Percentiles rank a stretch among this genome's conserved stretches.
Evolutionary conservation across 257 asterid genomes (phyloP).

Genomic region (Hygrophila difformis): DNA sequence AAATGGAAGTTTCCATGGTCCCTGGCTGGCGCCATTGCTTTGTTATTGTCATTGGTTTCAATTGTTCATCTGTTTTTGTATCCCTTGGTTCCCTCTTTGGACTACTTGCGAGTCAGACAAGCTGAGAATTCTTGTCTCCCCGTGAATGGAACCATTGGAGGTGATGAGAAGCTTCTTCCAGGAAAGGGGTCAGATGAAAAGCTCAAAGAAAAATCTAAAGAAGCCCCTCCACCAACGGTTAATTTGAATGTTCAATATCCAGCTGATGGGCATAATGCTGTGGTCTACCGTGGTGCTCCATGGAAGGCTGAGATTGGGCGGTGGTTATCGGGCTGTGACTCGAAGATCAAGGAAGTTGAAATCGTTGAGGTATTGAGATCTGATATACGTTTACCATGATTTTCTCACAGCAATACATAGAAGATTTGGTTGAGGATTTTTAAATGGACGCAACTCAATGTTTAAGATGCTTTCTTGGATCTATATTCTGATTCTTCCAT

Average conservation of each 20-base stretch:
- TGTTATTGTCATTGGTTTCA: constrained; percentile 53
- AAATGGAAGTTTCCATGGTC: constrained; percentile 90
- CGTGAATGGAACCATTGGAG: constrained; percentile 30
- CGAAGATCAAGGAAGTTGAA: constrained; percentile 31
- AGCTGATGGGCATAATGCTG: constrained; percentile 58
- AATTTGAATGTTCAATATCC: constrained; percentile 51
- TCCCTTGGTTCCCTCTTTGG: constrained; percentile 52
- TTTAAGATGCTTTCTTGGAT: not conserved
- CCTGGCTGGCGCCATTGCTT: constrained; percentile 50
- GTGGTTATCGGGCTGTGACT: constrained; percentile 81
- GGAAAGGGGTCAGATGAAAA: constrained; percentile 20
- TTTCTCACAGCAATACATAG: not conserved
- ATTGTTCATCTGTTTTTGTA: constrained; percentile 62
- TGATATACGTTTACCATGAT: not conserved
- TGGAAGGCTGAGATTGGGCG: constrained; percentile 87
- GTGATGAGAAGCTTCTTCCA: constrained; percentile 16
- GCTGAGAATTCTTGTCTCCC: constrained; percentile 37
- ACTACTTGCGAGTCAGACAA: constrained; percentile 41
- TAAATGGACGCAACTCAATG: not conserved
- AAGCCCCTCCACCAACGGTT: constrained; percentile 24
- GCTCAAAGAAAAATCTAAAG: constrained; percentile 13
- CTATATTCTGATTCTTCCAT: not conserved
- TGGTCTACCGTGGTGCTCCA: constrained; percentile 71
- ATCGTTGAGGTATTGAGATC: constrained; percentile 55
- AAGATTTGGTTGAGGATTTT: constrained; percentile 3